These are phyloP conservation scores for Juglanconis sp. DNA, from an alignment of 2,329 filamentous ascomycete species.

Conservation along the genomic window DNA sequence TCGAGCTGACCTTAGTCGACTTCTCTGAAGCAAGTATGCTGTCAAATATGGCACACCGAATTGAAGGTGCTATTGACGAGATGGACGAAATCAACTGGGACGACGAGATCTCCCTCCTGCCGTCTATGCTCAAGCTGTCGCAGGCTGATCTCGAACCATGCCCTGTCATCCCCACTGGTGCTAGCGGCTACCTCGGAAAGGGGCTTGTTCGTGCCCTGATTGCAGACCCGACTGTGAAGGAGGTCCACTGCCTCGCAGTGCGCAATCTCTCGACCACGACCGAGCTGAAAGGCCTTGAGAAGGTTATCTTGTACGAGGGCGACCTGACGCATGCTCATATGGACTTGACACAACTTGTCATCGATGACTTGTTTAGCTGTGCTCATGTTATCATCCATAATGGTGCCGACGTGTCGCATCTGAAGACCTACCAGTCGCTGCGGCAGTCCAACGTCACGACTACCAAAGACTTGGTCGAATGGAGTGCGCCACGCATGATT, in stretches of 20 bases:
- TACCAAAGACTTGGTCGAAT: slow-evolving; percentile 26
- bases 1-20: slow-evolving; percentile 30
- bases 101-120: background rate
- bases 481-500: slow-evolving; percentile 22
- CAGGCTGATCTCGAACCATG: too few species aligned
- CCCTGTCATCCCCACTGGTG: slow-evolving; percentile 32
- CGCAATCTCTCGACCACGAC: slow-evolving; percentile 10
- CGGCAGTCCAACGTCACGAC: slow-evolving; percentile 27
- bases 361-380: too few species aligned
- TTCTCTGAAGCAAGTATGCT: slow-evolving; percentile 38
- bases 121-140: background rate
- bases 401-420: slow-evolving; percentile 34
- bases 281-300: background rate
- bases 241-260: slow-evolving; percentile 43
- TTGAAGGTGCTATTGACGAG: slow-evolving; percentile 20
- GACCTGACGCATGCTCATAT: too few species aligned
- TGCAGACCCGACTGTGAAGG: slow-evolving; percentile 25
- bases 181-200: slow-evolving; percentile 38
- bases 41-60: slow-evolving; percentile 33
- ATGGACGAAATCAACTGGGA: background rate
- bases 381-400: slow-evolving; percentile 44
- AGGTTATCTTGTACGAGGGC: slow-evolving; percentile 19
- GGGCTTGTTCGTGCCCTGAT: slow-evolving; percentile 36
- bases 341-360: slow-evolving; percentile 16
- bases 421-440: slow-evolving; percentile 30